phyloP scores from a whole-genome alignment of 2,329 filamentous ascomycete genomes.

The Gliomastix tumulicola region DNA sequence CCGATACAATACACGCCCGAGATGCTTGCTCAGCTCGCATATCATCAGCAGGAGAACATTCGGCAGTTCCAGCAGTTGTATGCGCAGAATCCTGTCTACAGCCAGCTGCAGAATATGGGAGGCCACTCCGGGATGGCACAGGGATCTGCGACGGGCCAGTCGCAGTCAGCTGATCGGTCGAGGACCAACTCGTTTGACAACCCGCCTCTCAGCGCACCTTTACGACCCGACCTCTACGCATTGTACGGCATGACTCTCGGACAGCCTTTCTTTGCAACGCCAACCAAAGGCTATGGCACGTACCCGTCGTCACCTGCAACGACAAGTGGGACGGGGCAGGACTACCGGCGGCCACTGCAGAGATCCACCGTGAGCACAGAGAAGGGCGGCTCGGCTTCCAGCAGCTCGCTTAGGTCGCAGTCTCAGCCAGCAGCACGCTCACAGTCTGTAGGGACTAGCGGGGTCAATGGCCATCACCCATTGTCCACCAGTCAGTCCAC shows the following conservation, averaged over 20 bases:
- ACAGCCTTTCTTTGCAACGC: constrained; percentile 34
- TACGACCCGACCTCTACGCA: constrained; percentile 50
- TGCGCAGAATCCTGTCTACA: constrained; percentile 22
- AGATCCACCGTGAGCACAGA: constrained; percentile 45
- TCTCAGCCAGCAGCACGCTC: constrained; percentile 56
- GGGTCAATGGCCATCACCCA: neutral
- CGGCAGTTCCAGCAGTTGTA: constrained; percentile 26
- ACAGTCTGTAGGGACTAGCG: constrained; percentile 15
- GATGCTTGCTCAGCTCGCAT: constrained; percentile 32
- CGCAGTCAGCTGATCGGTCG: constrained; percentile 38
- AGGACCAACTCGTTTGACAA: constrained; percentile 59
- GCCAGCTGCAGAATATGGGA: constrained; percentile 22
- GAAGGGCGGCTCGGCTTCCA: constrained; percentile 35
- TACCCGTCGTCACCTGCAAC: constrained; percentile 52
- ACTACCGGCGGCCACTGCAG: constrained; percentile 51
- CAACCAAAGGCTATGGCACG: constrained; percentile 35
- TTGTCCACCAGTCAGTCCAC: constrained; percentile 19
- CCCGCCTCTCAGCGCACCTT: constrained; percentile 50
- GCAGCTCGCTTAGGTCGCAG: constrained; percentile 54
- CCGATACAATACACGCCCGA: constrained; percentile 18
- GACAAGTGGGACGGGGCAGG: constrained; percentile 31
- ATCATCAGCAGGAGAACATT: constrained; percentile 24
- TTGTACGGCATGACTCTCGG: constrained; percentile 35
- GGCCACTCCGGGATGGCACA: constrained; percentile 16
- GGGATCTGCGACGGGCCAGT: constrained; percentile 14